Conservation (phyloP, 129 eudicot species). For the Flaveria trinervia region DNA sequence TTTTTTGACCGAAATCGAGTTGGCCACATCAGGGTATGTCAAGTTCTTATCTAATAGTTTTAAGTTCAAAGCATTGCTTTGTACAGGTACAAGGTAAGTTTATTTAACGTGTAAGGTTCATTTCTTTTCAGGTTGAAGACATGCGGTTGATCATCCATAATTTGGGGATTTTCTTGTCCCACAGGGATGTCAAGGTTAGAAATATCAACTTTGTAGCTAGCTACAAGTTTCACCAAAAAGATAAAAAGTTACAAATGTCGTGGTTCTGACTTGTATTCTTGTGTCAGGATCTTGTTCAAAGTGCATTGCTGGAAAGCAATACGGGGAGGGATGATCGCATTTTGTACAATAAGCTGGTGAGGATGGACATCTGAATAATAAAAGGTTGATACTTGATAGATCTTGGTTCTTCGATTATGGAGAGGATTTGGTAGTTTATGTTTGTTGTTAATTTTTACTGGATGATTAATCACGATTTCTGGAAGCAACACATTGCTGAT, state of each 20-base stretch:
- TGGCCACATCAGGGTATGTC: slow-evolving; percentile 78
- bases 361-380: slow-evolving; percentile 39
- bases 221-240: neutral
- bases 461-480: neutral
- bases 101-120: neutral
- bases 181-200: slow-evolving; percentile 81
- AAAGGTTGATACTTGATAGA: neutral
- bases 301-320: slow-evolving; percentile 89
- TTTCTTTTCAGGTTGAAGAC: slow-evolving; percentile 78
- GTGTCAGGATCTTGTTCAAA: slow-evolving; percentile 85
- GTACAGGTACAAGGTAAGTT: neutral
- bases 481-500: slow-evolving; percentile 8
- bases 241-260: neutral
- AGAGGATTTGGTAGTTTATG: slow-evolving; percentile 25
- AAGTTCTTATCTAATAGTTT: neutral
- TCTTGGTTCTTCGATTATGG: neutral
- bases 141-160: slow-evolving; percentile 84
- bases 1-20: slow-evolving; percentile 93
- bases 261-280: slow-evolving; percentile 1
- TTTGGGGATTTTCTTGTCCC: slow-evolving; percentile 77
- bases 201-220: neutral
- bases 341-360: slow-evolving; percentile 78
- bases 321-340: slow-evolving; percentile 88
- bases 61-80: neutral
- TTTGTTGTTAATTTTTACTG: neutral